Evolutionary conservation across 768 basidiomycete genomes (phyloP).

Genomic region (Mycena kentingensis): DNA sequence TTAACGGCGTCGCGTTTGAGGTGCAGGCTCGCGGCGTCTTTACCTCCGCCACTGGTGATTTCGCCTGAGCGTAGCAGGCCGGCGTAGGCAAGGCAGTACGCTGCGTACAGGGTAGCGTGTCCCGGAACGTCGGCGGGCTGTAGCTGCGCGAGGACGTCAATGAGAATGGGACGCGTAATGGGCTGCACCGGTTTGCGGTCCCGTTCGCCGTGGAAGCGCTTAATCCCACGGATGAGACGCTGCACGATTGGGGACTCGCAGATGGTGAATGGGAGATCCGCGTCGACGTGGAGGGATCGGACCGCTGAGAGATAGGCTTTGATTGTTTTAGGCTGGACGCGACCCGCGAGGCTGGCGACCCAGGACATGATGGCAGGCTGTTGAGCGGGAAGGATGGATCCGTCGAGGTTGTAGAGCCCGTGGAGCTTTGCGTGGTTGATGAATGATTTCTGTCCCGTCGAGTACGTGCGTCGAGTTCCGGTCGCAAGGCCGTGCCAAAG

Average conservation of each 20-base stretch:
- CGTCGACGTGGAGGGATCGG: conserved; percentile 34
- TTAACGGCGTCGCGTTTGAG: conserved; percentile 15
- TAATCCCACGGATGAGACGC: conserved; percentile 35
- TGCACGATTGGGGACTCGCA: conserved; percentile 31
- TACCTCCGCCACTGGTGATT: conserved; percentile 4
- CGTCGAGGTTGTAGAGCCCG: conserved; percentile 1
- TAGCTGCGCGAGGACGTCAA: conserved; percentile 4
- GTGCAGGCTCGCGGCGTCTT: conserved; percentile 14
- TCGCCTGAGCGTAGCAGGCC: conserved; percentile 26
- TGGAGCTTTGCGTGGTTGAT: conserved; percentile 2
- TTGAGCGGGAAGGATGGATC: conserved; percentile 19
- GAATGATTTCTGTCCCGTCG: conserved; percentile 3
- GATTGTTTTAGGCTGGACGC: conserved; percentile 1
- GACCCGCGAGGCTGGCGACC: conserved; percentile 17
- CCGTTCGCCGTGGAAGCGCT: conserved; percentile 31
- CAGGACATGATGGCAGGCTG: conserved; percentile 17
- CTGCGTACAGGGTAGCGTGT: conserved; percentile 18
- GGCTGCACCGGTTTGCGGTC: conserved; percentile 28
- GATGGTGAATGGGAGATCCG: conserved; percentile 28
- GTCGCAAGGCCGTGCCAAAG: conserved; percentile 17
- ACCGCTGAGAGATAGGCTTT: conserved; percentile 26
- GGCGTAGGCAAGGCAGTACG: conserved; percentile 24
- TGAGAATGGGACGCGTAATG: conserved; percentile 29
- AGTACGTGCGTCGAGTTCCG: conserved; percentile 8
- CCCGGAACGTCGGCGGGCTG: not conserved